phyloP scores from a whole-genome alignment of 2,329 filamentous ascomycete genomes.

The Ambrosiella beaveri region DNA sequence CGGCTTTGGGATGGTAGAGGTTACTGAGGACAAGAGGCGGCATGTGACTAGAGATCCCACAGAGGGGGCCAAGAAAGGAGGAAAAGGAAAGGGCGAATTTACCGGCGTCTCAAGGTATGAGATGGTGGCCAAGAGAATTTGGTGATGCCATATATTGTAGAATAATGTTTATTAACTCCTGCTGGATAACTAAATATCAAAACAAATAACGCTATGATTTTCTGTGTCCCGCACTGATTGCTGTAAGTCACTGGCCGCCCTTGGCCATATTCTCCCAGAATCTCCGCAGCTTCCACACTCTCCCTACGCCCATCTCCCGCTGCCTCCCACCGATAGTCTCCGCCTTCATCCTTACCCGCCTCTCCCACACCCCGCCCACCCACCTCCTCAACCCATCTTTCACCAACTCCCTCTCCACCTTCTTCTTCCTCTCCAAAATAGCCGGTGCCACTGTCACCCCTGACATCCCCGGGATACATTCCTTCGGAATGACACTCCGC shows the following conservation, averaged over 20 bases:
- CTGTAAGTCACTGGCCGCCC: neutral
- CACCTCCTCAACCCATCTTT: conserved; percentile 50
- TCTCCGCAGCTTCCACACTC: conserved; percentile 42
- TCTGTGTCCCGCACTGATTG: neutral
- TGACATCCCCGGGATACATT: conserved; percentile 36
- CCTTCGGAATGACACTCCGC: conserved; percentile 45
- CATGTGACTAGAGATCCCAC: conserved; percentile 79
- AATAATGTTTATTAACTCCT: too few species aligned
- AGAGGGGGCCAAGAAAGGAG: conserved; percentile 44
- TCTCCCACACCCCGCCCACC: conserved; percentile 41
- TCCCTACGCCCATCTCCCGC: conserved; percentile 26
- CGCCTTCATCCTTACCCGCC: conserved; percentile 29
- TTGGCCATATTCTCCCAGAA: conserved; percentile 45
- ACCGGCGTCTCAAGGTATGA: conserved; percentile 65
- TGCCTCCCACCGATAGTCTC: conserved; percentile 24
- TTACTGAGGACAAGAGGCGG: conserved; percentile 69
- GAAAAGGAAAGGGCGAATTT: conserved; percentile 38
- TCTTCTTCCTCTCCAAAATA: conserved; percentile 43
- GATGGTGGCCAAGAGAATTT: conserved; percentile 94
- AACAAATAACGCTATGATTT: too few species aligned
- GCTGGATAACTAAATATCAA: too few species aligned
- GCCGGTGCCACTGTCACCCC: conserved; percentile 35
- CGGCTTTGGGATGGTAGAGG: conserved; percentile 70
- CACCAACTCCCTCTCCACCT: conserved; percentile 47
- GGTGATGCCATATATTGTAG: conserved; percentile 34